Evolutionary conservation across 805 yeast species (phyloP), one percentile per base, ranked within the genome.

Genomic region (Starmerella bacillaris): DNA sequence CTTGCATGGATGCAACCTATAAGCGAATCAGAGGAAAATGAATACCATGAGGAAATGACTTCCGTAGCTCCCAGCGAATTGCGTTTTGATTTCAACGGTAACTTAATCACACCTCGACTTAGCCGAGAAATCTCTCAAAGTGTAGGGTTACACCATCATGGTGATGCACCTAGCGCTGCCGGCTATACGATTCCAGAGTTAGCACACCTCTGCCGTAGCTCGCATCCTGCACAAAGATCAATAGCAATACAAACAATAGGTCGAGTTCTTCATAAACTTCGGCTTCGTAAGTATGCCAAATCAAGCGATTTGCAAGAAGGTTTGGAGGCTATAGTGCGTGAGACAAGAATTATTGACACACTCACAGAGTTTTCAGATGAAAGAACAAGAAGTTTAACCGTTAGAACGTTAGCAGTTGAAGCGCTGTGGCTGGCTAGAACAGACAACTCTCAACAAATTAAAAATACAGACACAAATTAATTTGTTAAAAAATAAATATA

Each of bases 1-100:
- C 55, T 89, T 37, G 78, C 83, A 39, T 89, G 99, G 99, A 84
- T 84, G 94, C 67, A 74, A 38, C 72, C 78, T 2, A 68, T 74
- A 1, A 61, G 48, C 11, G 53, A 42, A 4, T 48, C 47, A 5
- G 61, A 58, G 35, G 59, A 55, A 32, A 38, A 41, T 18, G 56
- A 57, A 35, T 59, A 58, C 59, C 65, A 18, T 59, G 68, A 53
- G 65, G 67, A 45, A 56, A 74, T 33, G 67, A 77, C 4, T 55
- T 45, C 55, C 3, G 42, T 60, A 2, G 50, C 54, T 5, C 59
- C 63, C 4, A 48, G 75, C 4, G 82, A 78, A 35, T 60, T 86
- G 51, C 60, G 99, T 42, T 89, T 89, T 51, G 95, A 86, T 50
- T 83, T 89, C 55, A 63, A 71, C 34, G 98, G 95, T 8, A 63